Evolutionary conservation across 345 rosid genomes (phyloP).

Genomic region (Noccaea caerulescens): DNA sequence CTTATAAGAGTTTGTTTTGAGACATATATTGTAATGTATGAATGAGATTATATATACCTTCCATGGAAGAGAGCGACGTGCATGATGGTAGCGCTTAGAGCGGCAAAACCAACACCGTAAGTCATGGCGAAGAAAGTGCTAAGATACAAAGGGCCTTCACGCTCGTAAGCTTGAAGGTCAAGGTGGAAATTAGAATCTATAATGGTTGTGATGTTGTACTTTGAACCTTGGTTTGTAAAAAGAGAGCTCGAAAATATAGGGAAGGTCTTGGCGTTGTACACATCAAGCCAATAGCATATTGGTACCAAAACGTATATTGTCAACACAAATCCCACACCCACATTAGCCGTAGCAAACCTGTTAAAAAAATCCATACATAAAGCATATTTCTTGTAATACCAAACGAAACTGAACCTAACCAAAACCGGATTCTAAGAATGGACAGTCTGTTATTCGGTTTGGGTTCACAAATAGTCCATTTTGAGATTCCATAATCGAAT

Average conservation of each 20-base stretch:
- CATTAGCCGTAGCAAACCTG: conserved; percentile 90
- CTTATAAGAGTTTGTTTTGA: not conserved
- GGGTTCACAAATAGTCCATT: not conserved
- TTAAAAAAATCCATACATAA: not conserved
- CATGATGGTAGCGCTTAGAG: conserved; percentile 78
- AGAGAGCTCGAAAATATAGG: conserved; percentile 80
- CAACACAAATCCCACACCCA: conserved; percentile 71
- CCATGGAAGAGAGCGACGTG: conserved; percentile 93
- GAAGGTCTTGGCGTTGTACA: conserved; percentile 80
- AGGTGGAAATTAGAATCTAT: conserved; percentile 76
- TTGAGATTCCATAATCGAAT: not conserved
- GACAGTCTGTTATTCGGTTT: too few relatives aligned
- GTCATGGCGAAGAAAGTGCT: conserved; percentile 86
- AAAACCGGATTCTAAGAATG: not conserved
- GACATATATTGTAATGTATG: not conserved
- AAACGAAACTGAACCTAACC: not conserved
- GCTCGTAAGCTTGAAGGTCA: conserved; percentile 70
- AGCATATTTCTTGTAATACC: not conserved
- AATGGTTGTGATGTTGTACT: conserved; percentile 74
- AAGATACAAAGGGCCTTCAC: conserved; percentile 81
- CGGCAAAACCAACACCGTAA: conserved; percentile 91
- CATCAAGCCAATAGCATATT: conserved; percentile 71
- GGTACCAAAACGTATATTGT: conserved; percentile 84
- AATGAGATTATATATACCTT: conserved; percentile 49
- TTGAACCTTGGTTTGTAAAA: conserved; percentile 70